A percentile compares a stretch with the other conserved stretches of the same genome.
Evolutionary conservation across 2,329 filamentous ascomycete species (phyloP).

Genomic region (Grosmannia clavigera): DNA sequence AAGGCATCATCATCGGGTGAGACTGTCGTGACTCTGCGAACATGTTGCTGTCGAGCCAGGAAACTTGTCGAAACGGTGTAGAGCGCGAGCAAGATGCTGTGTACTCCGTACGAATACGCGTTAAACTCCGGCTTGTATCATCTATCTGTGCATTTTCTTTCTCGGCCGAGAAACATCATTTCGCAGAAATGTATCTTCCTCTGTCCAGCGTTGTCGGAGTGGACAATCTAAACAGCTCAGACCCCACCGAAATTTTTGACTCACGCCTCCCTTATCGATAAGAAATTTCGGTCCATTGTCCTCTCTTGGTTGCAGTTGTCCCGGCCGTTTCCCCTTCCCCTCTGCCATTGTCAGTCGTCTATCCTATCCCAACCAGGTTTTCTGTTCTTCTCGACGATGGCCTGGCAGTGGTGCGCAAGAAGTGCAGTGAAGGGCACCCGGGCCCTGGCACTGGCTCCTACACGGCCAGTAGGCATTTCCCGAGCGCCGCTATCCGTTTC

Average conservation of each 20-base stretch:
- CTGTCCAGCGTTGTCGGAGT: not conserved
- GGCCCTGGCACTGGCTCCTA: slow-evolving; percentile 1
- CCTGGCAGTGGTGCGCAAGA: slow-evolving; percentile 7
- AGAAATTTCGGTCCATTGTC: not conserved
- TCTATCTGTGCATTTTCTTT: too few relatives aligned
- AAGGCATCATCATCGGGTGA: not conserved
- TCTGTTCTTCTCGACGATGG: slow-evolving; percentile 1
- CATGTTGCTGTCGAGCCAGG: not conserved
- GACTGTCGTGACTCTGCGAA: not conserved
- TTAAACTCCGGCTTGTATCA: too few relatives aligned
- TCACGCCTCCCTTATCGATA: slow-evolving; percentile 4
- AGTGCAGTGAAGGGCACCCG: slow-evolving; percentile 7
- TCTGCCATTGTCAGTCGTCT: not conserved
- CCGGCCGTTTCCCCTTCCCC: not conserved
- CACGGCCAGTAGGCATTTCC: not conserved
- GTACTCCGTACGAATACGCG: too few relatives aligned
- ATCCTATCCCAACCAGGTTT: not conserved
- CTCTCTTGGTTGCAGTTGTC: not conserved
- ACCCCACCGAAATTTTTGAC: slow-evolving; percentile 1
- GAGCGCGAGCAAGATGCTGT: not conserved
- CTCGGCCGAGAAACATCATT: too few relatives aligned
- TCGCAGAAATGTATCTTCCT: too few relatives aligned
- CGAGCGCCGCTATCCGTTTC: not conserved
- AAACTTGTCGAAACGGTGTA: not conserved
- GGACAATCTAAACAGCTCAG: not conserved